phyloP scores from a whole-genome alignment of 2,329 filamentous ascomycete genomes.

The Ascochyta viciae-villosae region DNA sequence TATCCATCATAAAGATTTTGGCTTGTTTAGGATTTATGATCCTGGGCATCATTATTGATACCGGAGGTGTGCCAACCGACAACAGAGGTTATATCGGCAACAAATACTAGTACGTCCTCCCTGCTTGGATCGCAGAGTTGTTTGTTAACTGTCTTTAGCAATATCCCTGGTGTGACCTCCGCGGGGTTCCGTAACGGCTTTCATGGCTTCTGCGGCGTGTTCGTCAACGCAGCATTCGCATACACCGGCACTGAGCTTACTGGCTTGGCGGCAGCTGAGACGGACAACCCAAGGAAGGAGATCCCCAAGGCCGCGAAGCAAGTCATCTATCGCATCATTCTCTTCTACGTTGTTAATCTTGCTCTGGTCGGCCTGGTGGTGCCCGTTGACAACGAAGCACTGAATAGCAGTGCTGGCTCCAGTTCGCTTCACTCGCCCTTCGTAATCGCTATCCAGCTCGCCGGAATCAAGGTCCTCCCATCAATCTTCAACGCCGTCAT shows the following conservation, averaged over 20 bases:
- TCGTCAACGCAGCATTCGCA: slow-evolving; percentile 67
- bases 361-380: slow-evolving; percentile 52
- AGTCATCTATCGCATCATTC: slow-evolving; percentile 53
- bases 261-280: slow-evolving; percentile 64
- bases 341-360: slow-evolving; percentile 53
- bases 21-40: slow-evolving; percentile 70
- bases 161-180: neutral
- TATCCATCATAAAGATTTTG: slow-evolving; percentile 64
- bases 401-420: slow-evolving; percentile 6
- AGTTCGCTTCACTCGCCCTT: slow-evolving; percentile 61
- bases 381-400: slow-evolving; percentile 33
- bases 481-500: slow-evolving; percentile 72
- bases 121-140: neutral
- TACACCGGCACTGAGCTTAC: slow-evolving; percentile 68
- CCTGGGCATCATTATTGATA: slow-evolving; percentile 66
- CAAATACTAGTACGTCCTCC: slow-evolving; percentile 59
- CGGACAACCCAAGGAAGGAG: slow-evolving; percentile 58
- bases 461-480: slow-evolving; percentile 66
- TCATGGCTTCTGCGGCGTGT: slow-evolving; percentile 67
- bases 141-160: neutral
- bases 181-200: slow-evolving; percentile 62
- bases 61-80: slow-evolving; percentile 64
- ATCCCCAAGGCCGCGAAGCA: slow-evolving; percentile 53
- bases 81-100: slow-evolving; percentile 65
- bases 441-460: slow-evolving; percentile 68